phyloP scores from a whole-genome alignment of 2,329 filamentous ascomycete genomes.

The Talaromyces sp. region DNA sequence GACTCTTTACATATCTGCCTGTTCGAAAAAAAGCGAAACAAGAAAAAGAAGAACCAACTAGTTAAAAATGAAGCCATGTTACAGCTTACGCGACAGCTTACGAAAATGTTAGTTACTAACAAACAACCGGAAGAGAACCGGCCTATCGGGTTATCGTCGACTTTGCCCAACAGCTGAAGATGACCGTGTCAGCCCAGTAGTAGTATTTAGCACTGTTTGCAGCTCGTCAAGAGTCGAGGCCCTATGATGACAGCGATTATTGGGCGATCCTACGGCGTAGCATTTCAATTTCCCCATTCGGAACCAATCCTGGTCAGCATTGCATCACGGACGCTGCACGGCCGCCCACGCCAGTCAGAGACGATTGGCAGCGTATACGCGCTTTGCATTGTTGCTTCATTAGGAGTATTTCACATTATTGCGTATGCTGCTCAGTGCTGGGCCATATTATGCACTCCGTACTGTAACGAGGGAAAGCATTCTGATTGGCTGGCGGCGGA shows the following conservation, averaged over 20 bases:
- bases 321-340: background rate
- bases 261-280: background rate
- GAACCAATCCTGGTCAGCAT: background rate
- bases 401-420: background rate
- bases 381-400: background rate
- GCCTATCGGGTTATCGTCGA: background rate
- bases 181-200: background rate
- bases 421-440: background rate
- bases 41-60: background rate
- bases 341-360: background rate
- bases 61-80: too few species aligned
- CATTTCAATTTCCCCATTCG: background rate
- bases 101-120: too few species aligned
- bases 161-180: background rate
- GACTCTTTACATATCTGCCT: background rate
- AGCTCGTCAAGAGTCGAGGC: background rate
- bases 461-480: background rate
- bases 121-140: background rate
- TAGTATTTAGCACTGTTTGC: background rate
- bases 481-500: background rate
- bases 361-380: background rate
- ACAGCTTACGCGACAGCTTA: background rate
- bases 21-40: background rate
- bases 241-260: background rate
- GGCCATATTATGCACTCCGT: too few species aligned